A percentile compares a stretch with the other conserved stretches of the same genome.
Conservation (phyloP, 176 grass and related monocot species). For the Bonia amplexicaulis region DNA sequence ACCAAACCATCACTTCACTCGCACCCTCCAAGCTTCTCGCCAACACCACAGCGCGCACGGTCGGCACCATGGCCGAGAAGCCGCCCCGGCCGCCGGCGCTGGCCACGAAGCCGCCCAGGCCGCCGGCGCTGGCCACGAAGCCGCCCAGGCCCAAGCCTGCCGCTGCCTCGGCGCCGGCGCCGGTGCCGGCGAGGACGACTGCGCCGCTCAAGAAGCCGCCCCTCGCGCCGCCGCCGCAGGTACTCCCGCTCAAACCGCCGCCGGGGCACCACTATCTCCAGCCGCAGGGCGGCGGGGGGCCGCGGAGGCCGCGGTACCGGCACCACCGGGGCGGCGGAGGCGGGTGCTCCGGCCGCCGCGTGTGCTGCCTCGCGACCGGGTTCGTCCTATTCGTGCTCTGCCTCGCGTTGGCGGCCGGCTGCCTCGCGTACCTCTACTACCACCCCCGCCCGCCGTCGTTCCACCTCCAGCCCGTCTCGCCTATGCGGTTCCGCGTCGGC, state of each 20-base stretch:
- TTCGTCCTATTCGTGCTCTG: constrained; percentile 36
- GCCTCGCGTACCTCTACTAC: constrained; percentile 80
- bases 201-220: constrained; percentile 44
- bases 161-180: not conserved
- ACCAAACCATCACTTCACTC: constrained; percentile 52
- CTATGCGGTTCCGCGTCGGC: constrained; percentile 42
- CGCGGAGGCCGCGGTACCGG: not conserved
- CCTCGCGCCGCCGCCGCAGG: constrained; percentile 28
- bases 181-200: not conserved
- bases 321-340: constrained; percentile 1
- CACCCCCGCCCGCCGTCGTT: constrained; percentile 68
- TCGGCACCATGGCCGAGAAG: constrained; percentile 40
- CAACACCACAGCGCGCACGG: not conserved
- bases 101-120: too few species aligned
- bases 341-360: constrained; percentile 45
- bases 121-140: not conserved
- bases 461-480: constrained; percentile 52
- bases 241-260: constrained; percentile 41
- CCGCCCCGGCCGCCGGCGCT: not conserved
- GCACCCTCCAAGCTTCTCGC: not conserved
- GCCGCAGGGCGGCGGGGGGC: not conserved
- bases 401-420: constrained; percentile 45
- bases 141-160: constrained; percentile 24
- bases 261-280: constrained; percentile 37
- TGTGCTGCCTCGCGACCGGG: constrained; percentile 41